These are phyloP conservation scores for Naganishia albida DNA, from an alignment of 1,284 basidiomycete species.

Conservation along the genomic window DNA sequence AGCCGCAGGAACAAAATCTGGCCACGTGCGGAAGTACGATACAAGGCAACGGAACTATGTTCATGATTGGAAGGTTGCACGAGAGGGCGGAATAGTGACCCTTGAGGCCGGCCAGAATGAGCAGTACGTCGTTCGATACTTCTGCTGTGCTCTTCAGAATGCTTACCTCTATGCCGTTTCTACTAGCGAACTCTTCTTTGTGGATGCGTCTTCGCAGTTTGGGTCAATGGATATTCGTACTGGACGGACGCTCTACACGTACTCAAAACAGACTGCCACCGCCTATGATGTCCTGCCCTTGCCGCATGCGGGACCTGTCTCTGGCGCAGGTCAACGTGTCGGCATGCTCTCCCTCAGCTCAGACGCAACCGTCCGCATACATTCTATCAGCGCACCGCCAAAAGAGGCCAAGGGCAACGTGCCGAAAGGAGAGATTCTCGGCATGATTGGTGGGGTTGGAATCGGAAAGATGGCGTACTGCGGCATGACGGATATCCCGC, in stretches of 20 bases:
- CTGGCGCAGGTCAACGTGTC: slow-evolving; percentile 24
- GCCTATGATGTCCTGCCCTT: slow-evolving; percentile 45
- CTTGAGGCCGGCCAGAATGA: slow-evolving; percentile 66
- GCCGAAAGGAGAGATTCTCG: slow-evolving; percentile 65
- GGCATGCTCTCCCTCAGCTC: slow-evolving; percentile 46
- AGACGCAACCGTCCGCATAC: slow-evolving; percentile 63
- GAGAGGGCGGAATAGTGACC: slow-evolving; percentile 64
- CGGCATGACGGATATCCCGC: slow-evolving; percentile 39
- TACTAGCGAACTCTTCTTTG: slow-evolving; percentile 70
- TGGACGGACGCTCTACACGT: slow-evolving; percentile 69
- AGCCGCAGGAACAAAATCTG: slow-evolving; percentile 72
- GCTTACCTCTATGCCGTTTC: background rate
- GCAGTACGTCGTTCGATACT: slow-evolving; percentile 60
- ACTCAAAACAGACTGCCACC: slow-evolving; percentile 55
- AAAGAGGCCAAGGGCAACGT: slow-evolving; percentile 57
- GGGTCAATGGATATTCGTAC: slow-evolving; percentile 73
- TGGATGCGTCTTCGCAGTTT: slow-evolving; percentile 70
- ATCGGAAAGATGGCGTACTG: slow-evolving; percentile 61
- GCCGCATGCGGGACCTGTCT: background rate
- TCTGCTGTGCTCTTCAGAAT: no score
- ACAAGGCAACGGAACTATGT: slow-evolving; percentile 69
- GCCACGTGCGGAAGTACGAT: slow-evolving; percentile 77
- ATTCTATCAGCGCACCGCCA: slow-evolving; percentile 65
- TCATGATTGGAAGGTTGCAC: slow-evolving; percentile 50
- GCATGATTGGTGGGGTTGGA: slow-evolving; percentile 68